These are phyloP conservation scores for Russula sp. DNA, from an alignment of 768 basidiomycete species.

Conservation along the genomic window DNA sequence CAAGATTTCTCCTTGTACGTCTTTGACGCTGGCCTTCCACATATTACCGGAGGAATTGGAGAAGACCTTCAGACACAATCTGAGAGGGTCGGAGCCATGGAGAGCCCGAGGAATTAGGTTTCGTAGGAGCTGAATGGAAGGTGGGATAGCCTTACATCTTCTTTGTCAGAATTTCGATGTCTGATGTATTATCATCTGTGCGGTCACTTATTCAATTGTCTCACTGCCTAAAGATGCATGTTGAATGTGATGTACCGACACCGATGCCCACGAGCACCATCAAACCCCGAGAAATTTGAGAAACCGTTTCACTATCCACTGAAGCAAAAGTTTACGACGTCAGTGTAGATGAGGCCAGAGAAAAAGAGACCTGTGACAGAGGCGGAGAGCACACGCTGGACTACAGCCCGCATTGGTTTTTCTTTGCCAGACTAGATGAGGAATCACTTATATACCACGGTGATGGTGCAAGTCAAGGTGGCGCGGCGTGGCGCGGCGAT, in stretches of 20 bases:
- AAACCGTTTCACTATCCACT: constrained; percentile 80
- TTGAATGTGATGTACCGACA: constrained; percentile 43
- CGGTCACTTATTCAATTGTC: constrained; percentile 28
- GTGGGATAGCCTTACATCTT: constrained; percentile 59
- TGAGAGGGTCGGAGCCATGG: constrained; percentile 28
- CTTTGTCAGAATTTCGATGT: constrained; percentile 66
- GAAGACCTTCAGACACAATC: constrained; percentile 70
- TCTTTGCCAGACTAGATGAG: background rate
- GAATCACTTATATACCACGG: too few relatives aligned
- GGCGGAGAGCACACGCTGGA: constrained; percentile 78
- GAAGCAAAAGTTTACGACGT: constrained; percentile 8
- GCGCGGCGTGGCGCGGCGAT: too few relatives aligned
- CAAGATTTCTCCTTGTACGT: constrained; percentile 83
- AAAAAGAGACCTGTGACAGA: constrained; percentile 66
- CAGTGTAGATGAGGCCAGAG: background rate
- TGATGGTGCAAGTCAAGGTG: too few relatives aligned
- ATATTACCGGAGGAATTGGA: constrained; percentile 53
- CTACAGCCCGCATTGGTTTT: constrained; percentile 70
- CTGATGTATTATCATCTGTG: constrained; percentile 74
- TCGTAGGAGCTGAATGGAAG: background rate
- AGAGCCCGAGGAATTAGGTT: background rate
- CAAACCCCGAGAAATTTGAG: constrained; percentile 76
- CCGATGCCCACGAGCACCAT: constrained; percentile 92
- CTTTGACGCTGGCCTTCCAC: constrained; percentile 88
- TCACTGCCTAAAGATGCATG: constrained; percentile 4